phyloP scores from a whole-genome alignment of 306 rosid genomes.

The Begonia loranthoides region DNA sequence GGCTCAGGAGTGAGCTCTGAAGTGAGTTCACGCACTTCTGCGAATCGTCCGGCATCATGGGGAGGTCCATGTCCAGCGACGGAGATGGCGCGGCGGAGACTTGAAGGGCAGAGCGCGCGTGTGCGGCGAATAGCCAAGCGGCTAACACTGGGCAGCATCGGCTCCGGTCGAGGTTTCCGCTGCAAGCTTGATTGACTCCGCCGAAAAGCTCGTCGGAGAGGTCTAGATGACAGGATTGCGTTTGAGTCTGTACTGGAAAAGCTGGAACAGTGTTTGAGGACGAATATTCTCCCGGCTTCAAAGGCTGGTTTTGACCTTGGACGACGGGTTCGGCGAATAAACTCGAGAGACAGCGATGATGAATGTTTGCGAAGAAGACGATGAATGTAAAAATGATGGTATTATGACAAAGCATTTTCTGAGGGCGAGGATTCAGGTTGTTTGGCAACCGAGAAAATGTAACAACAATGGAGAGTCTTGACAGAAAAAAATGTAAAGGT shows the following conservation, averaged over 20 bases:
- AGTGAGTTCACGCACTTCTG: constrained; percentile 89
- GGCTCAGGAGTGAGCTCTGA: constrained; percentile 47
- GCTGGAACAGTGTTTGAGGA: constrained; percentile 71
- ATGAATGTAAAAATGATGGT: constrained; percentile 10
- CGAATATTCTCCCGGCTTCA: constrained; percentile 34
- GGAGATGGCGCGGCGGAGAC: constrained; percentile 31
- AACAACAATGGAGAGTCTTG: background rate
- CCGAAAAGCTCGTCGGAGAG: constrained; percentile 87
- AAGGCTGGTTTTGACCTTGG: constrained; percentile 32
- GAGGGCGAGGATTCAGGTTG: background rate
- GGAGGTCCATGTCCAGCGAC: constrained; percentile 28
- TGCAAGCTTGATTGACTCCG: constrained; percentile 83
- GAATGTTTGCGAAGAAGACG: constrained; percentile 9
- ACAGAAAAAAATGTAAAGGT: too few species aligned
- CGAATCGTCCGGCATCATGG: constrained; percentile 95
- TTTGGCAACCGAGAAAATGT: constrained; percentile 1
- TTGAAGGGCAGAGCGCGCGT: constrained; percentile 65
- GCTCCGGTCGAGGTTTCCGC: constrained; percentile 77
- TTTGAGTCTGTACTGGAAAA: constrained; percentile 51
- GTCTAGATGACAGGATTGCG: constrained; percentile 61
- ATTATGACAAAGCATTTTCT: constrained; percentile 15
- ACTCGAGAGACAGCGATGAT: constrained; percentile 25
- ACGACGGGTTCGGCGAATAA: constrained; percentile 56
- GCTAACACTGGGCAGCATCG: constrained; percentile 94
- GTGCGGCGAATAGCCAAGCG: constrained; percentile 96